Evolutionary conservation across 306 rosid species (phyloP).

Genomic region (Abrus precatorius): DNA sequence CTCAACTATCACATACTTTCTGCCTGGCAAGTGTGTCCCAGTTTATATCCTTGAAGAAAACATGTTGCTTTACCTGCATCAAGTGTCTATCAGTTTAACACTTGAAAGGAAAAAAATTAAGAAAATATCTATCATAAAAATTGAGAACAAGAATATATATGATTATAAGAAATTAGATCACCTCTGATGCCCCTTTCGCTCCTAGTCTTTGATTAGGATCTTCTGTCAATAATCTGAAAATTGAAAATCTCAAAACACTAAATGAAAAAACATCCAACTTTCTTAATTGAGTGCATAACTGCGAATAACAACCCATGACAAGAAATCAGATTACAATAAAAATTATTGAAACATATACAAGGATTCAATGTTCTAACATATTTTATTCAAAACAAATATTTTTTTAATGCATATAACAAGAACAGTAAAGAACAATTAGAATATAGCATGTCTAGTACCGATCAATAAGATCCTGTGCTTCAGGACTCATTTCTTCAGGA

Average conservation of each 20-base stretch:
- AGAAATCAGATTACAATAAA: slow-evolving; percentile 8
- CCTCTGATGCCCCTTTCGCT: slow-evolving; percentile 98
- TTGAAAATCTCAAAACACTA: slow-evolving; percentile 44
- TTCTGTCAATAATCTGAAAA: slow-evolving; percentile 87
- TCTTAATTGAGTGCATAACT: slow-evolving; percentile 14
- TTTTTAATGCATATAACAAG: slow-evolving; percentile 30
- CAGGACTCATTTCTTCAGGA: slow-evolving; percentile 89
- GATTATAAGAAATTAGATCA: slow-evolving; percentile 49
- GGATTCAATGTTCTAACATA: not conserved
- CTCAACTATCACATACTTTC: slow-evolving; percentile 66
- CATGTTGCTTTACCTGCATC: slow-evolving; percentile 91
- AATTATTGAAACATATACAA: not conserved
- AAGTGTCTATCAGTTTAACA: slow-evolving; percentile 42
- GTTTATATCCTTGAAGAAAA: slow-evolving; percentile 93
- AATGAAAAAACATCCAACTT: slow-evolving; percentile 24
- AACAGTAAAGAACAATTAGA: slow-evolving; percentile 35
- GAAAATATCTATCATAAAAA: slow-evolving; percentile 29
- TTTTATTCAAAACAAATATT: slow-evolving; percentile 32
- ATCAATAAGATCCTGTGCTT: slow-evolving; percentile 90
- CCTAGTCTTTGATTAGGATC: slow-evolving; percentile 98
- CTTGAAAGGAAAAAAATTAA: not conserved
- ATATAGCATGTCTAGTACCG: slow-evolving; percentile 62
- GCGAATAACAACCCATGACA: slow-evolving; percentile 12
- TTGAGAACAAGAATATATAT: slow-evolving; percentile 22
- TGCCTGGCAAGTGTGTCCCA: slow-evolving; percentile 99